phyloP scores from a whole-genome alignment of 257 asterid species.

The Nicotiana otophora region DNA sequence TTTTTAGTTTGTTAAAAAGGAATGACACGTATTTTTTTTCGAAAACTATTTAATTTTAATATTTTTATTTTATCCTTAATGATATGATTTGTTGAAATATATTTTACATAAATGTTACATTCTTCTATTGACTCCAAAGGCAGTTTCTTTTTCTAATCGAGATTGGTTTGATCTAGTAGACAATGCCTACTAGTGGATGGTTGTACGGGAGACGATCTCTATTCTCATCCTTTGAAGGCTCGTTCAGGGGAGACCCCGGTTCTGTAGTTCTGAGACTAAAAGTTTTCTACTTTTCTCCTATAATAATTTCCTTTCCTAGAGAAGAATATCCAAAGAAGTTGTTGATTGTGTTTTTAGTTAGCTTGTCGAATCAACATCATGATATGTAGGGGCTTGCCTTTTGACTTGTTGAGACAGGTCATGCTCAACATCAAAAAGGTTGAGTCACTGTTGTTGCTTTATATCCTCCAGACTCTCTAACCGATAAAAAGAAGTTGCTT shows the following conservation, averaged over 20 bases:
- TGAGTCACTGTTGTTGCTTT: slow-evolving; percentile 26
- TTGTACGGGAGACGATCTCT: no score
- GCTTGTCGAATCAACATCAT: not conserved
- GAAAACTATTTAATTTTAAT: no score
- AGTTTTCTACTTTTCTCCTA: not conserved
- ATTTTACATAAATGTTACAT: no score
- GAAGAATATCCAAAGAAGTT: not conserved
- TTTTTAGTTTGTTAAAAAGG: no score
- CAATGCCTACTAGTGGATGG: no score
- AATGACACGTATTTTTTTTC: no score
- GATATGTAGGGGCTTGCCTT: not conserved
- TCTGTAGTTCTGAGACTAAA: not conserved
- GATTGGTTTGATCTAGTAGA: not conserved
- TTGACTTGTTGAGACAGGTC: slow-evolving; percentile 23
- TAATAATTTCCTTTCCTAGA: not conserved
- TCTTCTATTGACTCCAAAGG: no score
- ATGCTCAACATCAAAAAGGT: slow-evolving; percentile 21
- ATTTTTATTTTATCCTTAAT: no score
- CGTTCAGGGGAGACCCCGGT: no score
- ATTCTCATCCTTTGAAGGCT: not conserved
- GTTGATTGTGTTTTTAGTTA: not conserved
- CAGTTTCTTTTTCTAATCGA: not conserved
- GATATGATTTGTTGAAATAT: no score
- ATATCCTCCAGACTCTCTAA: slow-evolving; percentile 16
- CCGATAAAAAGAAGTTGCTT: slow-evolving; percentile 6